These are phyloP conservation scores for Graphiopsis chlorocephala DNA, from an alignment of 2,329 filamentous ascomycete species.

Conservation along the genomic window DNA sequence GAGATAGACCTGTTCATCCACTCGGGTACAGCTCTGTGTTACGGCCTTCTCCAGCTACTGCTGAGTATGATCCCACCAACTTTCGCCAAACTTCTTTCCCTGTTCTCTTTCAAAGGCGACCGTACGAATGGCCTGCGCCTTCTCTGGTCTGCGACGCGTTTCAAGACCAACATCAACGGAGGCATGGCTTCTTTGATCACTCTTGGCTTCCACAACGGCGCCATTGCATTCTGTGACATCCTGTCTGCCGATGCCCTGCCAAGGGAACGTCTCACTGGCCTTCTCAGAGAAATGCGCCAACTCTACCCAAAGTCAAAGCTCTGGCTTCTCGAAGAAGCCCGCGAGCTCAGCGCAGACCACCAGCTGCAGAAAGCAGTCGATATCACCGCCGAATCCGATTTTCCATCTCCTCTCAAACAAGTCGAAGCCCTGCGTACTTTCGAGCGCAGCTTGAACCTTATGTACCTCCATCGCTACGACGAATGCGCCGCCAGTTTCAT, in stretches of 20 bases:
- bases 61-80: conserved; percentile 92
- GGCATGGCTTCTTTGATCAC: conserved; percentile 80
- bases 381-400: conserved; percentile 42
- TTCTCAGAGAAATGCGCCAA: conserved; percentile 70
- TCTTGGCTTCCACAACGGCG: conserved; percentile 82
- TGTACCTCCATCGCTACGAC: conserved; percentile 76
- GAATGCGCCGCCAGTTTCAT: conserved; percentile 73
- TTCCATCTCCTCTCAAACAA: conserved; percentile 72
- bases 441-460: conserved; percentile 72
- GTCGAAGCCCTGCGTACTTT: conserved; percentile 82
- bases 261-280: conserved; percentile 59
- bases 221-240: conserved; percentile 85
- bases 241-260: conserved; percentile 69
- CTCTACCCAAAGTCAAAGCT: conserved; percentile 79
- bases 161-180: conserved; percentile 80
- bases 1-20: conserved; percentile 85
- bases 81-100: conserved; percentile 79
- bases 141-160: conserved; percentile 86
- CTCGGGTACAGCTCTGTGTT: conserved; percentile 84
- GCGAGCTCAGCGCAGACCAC: conserved; percentile 67
- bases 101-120: conserved; percentile 90
- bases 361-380: conserved; percentile 66
- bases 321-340: conserved; percentile 85
- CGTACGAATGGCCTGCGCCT: conserved; percentile 76
- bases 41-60: conserved; percentile 78